Conservation (phyloP, 805 yeast genomes). For the Pachysolen tannophilus region DNA sequence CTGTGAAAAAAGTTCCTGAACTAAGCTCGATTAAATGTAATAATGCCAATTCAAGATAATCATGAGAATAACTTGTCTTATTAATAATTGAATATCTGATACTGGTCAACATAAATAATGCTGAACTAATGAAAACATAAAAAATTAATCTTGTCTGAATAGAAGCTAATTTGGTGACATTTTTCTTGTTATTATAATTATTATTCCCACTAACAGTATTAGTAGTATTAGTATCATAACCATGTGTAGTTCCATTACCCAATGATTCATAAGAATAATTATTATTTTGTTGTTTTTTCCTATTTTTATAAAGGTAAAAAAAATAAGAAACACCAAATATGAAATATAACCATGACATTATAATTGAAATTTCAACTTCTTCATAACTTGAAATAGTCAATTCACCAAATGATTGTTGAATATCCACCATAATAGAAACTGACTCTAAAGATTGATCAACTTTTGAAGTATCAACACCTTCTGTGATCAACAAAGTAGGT, state of each 20-base stretch:
- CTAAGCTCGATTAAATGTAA: constrained; percentile 16
- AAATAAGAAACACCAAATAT: neutral
- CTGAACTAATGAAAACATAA: constrained; percentile 3
- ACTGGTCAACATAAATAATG: constrained; percentile 3
- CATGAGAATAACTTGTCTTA: constrained; percentile 15
- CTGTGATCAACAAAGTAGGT: constrained; percentile 1
- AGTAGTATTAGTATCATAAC: too few species aligned
- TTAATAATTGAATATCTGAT: constrained; percentile 8
- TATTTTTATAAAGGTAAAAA: constrained; percentile 1
- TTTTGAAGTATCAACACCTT: neutral
- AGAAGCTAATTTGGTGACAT: constrained; percentile 3
- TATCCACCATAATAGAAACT: constrained; percentile 5
- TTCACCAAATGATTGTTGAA: constrained; percentile 9
- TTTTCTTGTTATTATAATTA: constrained; percentile 4
- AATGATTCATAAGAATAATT: too few species aligned
- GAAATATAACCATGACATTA: constrained; percentile 3
- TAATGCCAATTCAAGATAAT: constrained; percentile 13
- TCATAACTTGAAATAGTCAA: constrained; percentile 8
- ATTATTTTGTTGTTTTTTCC: neutral
- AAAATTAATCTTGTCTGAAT: constrained; percentile 4
- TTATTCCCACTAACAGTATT: too few species aligned
- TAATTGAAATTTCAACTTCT: constrained; percentile 5
- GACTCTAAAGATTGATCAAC: neutral
- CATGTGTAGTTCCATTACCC: too few species aligned
- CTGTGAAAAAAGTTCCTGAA: constrained; percentile 17